A percentile compares a stretch with the other conserved stretches of the same genome.
phyloP scores from a whole-genome alignment of 768 basidiomycete species.

The Leucogyrophana mollusca region DNA sequence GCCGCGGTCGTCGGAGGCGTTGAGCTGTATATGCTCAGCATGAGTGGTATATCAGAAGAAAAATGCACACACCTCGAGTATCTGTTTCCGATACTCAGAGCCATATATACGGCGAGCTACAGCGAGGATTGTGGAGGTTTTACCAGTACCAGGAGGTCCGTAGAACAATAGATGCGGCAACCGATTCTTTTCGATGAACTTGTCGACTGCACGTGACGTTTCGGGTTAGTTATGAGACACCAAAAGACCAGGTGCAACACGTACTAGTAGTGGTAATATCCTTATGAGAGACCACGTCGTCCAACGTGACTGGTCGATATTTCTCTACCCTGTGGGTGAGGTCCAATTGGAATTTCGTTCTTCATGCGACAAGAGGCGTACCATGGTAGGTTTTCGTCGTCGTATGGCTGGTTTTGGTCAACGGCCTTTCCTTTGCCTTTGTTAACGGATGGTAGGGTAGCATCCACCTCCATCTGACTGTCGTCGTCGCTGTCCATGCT shows the following conservation, averaged over 20 bases:
- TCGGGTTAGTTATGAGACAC: background rate
- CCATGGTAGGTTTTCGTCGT: constrained; percentile 83
- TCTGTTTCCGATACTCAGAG: constrained; percentile 80
- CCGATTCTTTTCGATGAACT: constrained; percentile 93
- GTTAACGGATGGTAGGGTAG: constrained; percentile 21
- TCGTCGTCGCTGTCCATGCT: constrained; percentile 63
- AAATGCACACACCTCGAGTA: constrained; percentile 70
- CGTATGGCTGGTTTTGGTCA: constrained; percentile 38
- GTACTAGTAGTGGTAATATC: constrained; percentile 93
- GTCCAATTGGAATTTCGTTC: constrained; percentile 4
- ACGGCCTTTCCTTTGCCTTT: constrained; percentile 76
- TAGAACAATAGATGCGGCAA: constrained; percentile 96
- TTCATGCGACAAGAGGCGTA: constrained; percentile 32
- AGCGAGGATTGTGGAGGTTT: constrained; percentile 96
- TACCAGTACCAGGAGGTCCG: constrained; percentile 97
- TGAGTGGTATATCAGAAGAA: background rate
- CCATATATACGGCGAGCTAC: constrained; percentile 96
- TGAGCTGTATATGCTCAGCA: constrained; percentile 54
- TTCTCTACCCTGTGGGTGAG: constrained; percentile 83
- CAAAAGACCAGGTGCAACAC: too few species aligned
- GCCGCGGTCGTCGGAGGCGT: constrained; percentile 97
- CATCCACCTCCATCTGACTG: constrained; percentile 46
- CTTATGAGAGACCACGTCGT: constrained; percentile 95
- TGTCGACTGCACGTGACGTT: constrained; percentile 70
- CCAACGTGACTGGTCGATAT: constrained; percentile 87